Conservation (phyloP, 345 rosid genomes). For the Arabidopsis suecica region DNA sequence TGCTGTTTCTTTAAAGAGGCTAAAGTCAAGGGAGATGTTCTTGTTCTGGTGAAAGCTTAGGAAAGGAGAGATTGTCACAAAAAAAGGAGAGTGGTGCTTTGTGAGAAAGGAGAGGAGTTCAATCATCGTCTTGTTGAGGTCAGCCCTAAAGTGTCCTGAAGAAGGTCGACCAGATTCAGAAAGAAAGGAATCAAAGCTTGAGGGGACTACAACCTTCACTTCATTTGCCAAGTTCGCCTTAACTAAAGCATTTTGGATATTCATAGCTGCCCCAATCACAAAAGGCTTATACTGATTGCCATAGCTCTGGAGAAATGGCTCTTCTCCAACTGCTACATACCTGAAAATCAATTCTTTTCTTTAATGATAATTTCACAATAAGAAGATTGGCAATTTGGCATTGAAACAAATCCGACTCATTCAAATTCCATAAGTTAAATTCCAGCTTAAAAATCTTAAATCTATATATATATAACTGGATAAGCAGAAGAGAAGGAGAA, state of each 20-base stretch:
- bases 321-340: conserved; percentile 87
- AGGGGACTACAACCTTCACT: conserved; percentile 88
- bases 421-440: no score
- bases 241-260: conserved; percentile 73
- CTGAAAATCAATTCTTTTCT: conserved; percentile 45
- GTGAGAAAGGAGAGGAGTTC: conserved; percentile 76
- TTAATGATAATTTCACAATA: background rate
- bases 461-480: background rate
- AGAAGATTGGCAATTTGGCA: conserved; percentile 1
- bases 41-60: conserved; percentile 62
- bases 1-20: conserved; percentile 69
- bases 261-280: conserved; percentile 79
- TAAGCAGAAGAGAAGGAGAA: conserved; percentile 2
- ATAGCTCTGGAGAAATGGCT: conserved; percentile 70
- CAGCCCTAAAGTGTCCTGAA: conserved; percentile 78
- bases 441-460: background rate
- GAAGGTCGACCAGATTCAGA: conserved; percentile 74
- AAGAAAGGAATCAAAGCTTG: conserved; percentile 69
- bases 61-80: conserved; percentile 73
- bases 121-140: conserved; percentile 81
- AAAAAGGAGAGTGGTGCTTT: conserved; percentile 75
- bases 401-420: background rate
- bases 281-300: conserved; percentile 74
- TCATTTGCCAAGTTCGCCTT: conserved; percentile 65
- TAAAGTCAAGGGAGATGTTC: conserved; percentile 72